Evolutionary conservation across 1,284 basidiomycete species (phyloP), one percentile per base, ranked within the genome.

Genomic region (Apiotrichum siamense): DNA sequence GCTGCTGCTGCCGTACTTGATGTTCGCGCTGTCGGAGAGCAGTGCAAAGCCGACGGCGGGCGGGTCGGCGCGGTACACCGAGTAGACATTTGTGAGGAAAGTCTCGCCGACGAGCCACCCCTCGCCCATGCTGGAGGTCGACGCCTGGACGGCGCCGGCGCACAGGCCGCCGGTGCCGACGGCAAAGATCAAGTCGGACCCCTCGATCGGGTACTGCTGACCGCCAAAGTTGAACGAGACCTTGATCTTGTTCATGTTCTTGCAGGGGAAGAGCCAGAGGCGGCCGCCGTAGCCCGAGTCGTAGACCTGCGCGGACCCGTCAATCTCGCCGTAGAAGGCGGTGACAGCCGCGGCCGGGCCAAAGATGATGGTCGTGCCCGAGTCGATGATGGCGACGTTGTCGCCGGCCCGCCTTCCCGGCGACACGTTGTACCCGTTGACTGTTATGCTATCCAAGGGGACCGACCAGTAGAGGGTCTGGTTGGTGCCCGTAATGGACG

Each of bases 81-180:
- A 72, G 63, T 79, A 77, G 27, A 77, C 77, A 52, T 77, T 77
- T 69, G 88, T 88, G 44, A 97, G 79, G 80, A 98, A 97, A 0
- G 88, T 87, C 65, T 93, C 91, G 18, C 93, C 93, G 38, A 96
- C 76, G 60, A 97, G 93, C 87, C 88, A 94, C n/a, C n/a, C n/a
- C 4, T 21, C 9, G 38, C 38, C 20, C 15, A 25, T 15, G 21
- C 10, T 10, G 20, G 20, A 11, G 23, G 24, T 20, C 7, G 20
- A 39, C 12, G 17, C 17, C 25, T 38, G 7, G 31, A 50, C n/a
- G 18, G 44, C 9, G 24, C 49, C 49, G 20, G 36, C 2, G 20
- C 49, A 50, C 29, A 39, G 25, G 21, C n/a, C 24, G 2, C n/a
- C 17, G 32, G 20, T 12, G 13, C 20, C 21, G 20, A 5, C 11